Evolutionary conservation across 2,329 filamentous ascomycete species (phyloP).

Genomic region (Cladophialophora carrionii): DNA sequence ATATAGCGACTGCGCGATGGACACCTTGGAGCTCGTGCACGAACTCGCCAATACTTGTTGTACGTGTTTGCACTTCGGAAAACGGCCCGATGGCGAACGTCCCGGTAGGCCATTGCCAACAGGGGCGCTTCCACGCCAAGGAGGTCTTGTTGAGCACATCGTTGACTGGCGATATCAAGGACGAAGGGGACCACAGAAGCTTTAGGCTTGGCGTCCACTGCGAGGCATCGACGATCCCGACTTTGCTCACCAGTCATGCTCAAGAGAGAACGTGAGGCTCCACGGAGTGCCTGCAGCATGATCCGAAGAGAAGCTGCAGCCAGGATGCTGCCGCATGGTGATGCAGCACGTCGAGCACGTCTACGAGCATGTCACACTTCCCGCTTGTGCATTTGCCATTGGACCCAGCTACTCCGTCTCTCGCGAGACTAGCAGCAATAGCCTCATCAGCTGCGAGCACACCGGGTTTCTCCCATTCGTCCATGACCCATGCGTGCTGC

Average conservation of each 20-base stretch:
- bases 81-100: not conserved
- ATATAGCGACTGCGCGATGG: not conserved
- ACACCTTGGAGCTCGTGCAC: not conserved
- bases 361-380: not conserved
- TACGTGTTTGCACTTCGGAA: conserved; percentile 1
- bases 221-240: conserved; percentile 11
- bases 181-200: not conserved
- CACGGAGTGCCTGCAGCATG: not conserved
- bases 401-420: not conserved
- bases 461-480: no score
- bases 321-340: not conserved
- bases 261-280: not conserved
- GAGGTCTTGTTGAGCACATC: not conserved
- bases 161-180: not conserved
- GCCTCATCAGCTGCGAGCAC: not conserved
- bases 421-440: not conserved
- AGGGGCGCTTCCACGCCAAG: not conserved
- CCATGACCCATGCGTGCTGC: no score
- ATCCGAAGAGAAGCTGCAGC: not conserved
- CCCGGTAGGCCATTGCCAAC: not conserved
- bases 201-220: conserved; percentile 12
- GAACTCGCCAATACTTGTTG: not conserved
- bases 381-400: no score
- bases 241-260: conserved; percentile 2
- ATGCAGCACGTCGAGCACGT: not conserved